Base-by-base conservation (phyloP, 306 rosid genomes). In the Astragalus glycyphyllos region DNA sequence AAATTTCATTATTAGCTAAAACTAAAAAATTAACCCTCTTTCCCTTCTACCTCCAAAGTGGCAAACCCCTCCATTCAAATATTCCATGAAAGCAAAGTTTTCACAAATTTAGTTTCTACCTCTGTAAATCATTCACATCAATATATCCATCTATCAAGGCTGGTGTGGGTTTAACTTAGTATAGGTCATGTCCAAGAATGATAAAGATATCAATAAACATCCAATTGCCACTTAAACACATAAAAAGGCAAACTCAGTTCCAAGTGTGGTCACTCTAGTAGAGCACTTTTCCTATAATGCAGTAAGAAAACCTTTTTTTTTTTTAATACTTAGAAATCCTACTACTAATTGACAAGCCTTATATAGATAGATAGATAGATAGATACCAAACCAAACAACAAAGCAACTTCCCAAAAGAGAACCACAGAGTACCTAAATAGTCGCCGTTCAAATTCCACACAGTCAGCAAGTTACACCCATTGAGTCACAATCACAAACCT, bases 321-420 rank as follows among this genome's bases (percentile, higher is more conserved):
- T 20, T 2, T n/a, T n/a, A n/a, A n/a, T n/a, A n/a, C 1, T 45
- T 6, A 9, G 16, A 20, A 40, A 47, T 4, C 44, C 58, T 3
- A 64, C 68, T 14, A 17, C 44, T 37, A 3, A 38, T 14, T 15
- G 15, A 64, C 56, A 40, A 38, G 47, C 60, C 49, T 54, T 13
- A 16, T 77, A 50, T 20, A 20, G 23, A 20, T n/a, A n/a, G n/a
- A n/a, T n/a, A n/a, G n/a, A n/a, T 5, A 53, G 60, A 68, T 11
- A 42, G 42, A 38, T 38, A 38, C 10, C 10, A 38, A 38, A 38
- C 42, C 2, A 6, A 38, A 38, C 42, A 38, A 37, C 42, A 37
- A 38, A 38, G 10, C 8, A 38, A 38, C 42, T 8, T 38, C 9
- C 42, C 8, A 8, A 38, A 6, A 38, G 9, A 8, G 42, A 35